Base-by-base conservation (phyloP, 1,284 basidiomycete genomes). In the Sporisorium sorghi region DNA sequence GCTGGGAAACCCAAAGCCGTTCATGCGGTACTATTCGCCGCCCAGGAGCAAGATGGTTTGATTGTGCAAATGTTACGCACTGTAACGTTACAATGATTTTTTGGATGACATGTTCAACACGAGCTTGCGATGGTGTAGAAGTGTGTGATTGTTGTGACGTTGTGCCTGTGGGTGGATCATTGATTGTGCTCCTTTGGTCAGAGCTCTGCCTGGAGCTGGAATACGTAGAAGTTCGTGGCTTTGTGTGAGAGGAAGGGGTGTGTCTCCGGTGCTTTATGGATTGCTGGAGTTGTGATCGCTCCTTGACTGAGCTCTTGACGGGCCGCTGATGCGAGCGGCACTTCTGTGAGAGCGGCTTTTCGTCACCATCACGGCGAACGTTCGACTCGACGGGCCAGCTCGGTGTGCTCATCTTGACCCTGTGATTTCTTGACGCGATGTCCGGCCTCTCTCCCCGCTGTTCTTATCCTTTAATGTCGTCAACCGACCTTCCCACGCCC, bases 31-130 rank as follows among this genome's bases (percentile, higher is more conserved):
- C 46, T 73, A 73, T 53, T 73, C 70, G 39, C 70, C 70, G 8
- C 70, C 70, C 15, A 43, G 70, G 24, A 67, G 70, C 39, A 73
- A 73, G 54, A 58, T 73, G 70, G 46, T 67, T n/a, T 72, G 40
- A 66, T 17, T 9, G 14, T 7, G 0, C 1, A 19, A 30, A 1
- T 26, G 15, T n/a, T 4, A 28, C 23, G 19, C 11, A 35, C 14
- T 47, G 46, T 47, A 30, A n/a, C n/a, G n/a, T n/a, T 7, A 28
- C n/a, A 26, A 46, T n/a, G 15, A 26, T 26, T 28, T 1, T n/a
- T 40, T 40, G 37, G 37, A 40, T 15, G 28, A 30, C 30, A 30
- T 30, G 11, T 11, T 30, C 10, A n/a, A 26, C 10, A 12, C 26
- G 26, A n/a, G n/a, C n/a, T n/a, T n/a, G n/a, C n/a, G n/a, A 30